Percentiles rank a stretch among this genome's conserved stretches.
Conservation (phyloP, 441 rosid species). For the Croton laevigatus region DNA sequence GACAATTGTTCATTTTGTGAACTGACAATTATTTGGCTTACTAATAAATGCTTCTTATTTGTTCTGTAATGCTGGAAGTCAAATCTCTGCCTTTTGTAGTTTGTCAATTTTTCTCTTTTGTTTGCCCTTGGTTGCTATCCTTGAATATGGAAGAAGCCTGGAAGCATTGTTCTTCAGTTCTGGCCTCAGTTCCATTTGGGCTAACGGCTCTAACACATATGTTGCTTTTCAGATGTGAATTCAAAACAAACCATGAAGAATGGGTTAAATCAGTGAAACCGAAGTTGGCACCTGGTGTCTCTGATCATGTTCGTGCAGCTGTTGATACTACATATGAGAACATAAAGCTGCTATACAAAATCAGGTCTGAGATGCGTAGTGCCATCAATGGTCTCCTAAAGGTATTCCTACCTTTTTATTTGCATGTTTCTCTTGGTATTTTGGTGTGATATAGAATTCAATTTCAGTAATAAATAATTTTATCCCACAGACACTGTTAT, state of each 20-base stretch:
- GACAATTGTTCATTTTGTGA: background rate
- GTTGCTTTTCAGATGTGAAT: slow-evolving; percentile 65
- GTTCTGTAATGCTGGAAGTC: background rate
- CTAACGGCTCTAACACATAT: slow-evolving; percentile 18
- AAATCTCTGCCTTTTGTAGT: background rate
- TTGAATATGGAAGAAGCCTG: background rate
- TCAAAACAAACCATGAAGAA: slow-evolving; percentile 85
- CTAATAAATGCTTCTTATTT: background rate
- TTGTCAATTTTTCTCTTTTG: background rate
- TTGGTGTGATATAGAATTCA: background rate
- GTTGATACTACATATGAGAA: slow-evolving; percentile 49
- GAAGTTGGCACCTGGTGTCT: slow-evolving; percentile 57
- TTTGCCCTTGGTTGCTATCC: background rate
- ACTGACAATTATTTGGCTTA: background rate
- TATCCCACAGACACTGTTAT: background rate
- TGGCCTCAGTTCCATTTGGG: slow-evolving; percentile 11
- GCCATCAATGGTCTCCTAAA: slow-evolving; percentile 71
- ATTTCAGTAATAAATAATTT: background rate
- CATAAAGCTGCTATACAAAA: slow-evolving; percentile 57
- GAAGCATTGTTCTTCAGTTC: slow-evolving; percentile 4
- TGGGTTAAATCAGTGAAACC: slow-evolving; percentile 84
- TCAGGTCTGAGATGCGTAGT: slow-evolving; percentile 78
- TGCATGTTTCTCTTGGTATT: slow-evolving; percentile 14
- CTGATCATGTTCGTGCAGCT: slow-evolving; percentile 54
- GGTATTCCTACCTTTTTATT: slow-evolving; percentile 38